Conservation (phyloP, 23 red algal genomes). For the Gracilaria caudata region DNA sequence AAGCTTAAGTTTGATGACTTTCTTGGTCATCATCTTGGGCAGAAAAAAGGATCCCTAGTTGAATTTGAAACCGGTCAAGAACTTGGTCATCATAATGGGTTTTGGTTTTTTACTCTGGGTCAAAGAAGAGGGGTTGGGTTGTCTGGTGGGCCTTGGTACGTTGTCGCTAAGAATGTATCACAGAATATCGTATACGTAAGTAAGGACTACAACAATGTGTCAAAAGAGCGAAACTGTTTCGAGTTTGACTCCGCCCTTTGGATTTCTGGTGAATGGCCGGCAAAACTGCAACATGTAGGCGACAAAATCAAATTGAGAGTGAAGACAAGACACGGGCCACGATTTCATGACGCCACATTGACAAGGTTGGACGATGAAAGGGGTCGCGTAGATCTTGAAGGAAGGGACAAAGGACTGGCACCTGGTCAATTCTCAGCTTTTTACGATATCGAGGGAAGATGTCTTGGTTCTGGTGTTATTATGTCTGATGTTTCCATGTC, state of each 20-base stretch:
- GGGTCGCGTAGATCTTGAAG: slow-evolving; percentile 54
- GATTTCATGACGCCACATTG: slow-evolving; percentile 51
- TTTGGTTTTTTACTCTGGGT: slow-evolving; percentile 98
- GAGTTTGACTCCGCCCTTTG: slow-evolving; percentile 73
- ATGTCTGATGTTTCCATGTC: slow-evolving; percentile 39
- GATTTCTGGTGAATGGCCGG: slow-evolving; percentile 62
- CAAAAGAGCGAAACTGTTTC: slow-evolving; percentile 51
- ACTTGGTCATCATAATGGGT: slow-evolving; percentile 88
- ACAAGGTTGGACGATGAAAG: slow-evolving; percentile 3
- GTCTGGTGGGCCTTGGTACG: slow-evolving; percentile 93
- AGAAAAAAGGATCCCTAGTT: slow-evolving; percentile 68
- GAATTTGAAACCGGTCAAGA: slow-evolving; percentile 86
- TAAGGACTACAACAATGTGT: slow-evolving; percentile 51
- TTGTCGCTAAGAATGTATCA: slow-evolving; percentile 82
- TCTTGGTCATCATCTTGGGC: slow-evolving; percentile 89
- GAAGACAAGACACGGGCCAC: slow-evolving; percentile 88
- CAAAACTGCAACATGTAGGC: not conserved
- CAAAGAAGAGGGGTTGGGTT: slow-evolving; percentile 84
- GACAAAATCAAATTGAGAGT: slow-evolving; percentile 37
- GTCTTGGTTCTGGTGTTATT: slow-evolving; percentile 88
- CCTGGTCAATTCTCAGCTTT: slow-evolving; percentile 96
- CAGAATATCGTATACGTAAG: slow-evolving; percentile 96
- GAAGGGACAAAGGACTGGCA: slow-evolving; percentile 76
- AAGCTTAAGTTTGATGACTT: slow-evolving; percentile 97
- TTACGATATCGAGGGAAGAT: slow-evolving; percentile 74